Base-by-base conservation (phyloP, 2,329 filamentous ascomycete species). In the Fusarium sp. region DNA sequence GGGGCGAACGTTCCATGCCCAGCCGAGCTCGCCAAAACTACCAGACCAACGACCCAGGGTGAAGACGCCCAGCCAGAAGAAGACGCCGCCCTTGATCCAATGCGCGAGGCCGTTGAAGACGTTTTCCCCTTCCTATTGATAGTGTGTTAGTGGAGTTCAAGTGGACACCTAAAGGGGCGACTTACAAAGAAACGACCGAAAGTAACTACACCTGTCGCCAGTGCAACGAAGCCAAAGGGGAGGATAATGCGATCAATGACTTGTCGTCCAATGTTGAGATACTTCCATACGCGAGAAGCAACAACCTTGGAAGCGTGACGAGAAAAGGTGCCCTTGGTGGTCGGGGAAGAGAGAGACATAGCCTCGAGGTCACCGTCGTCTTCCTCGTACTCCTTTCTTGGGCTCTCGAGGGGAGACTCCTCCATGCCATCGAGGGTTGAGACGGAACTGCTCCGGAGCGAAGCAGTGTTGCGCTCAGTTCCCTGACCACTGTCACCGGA, bases 1-100 rank as follows among this genome's bases (percentile, higher is more conserved):
- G 4, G 93, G 93, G 64, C 91, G 91, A 64, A 94, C 80, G 75
- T 98, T 98, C 95, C 95, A 97, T 0, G 93, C 93, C 95, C 95
- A 98, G 70, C 95, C 95, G 61, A 95, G 86, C 65, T 97, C 92
- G 62, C 91, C 90, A 77, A 97, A 98, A 77, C 91, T 92, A 25
- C 95, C 95, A 76, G 93, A 89, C 91, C 93, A 97, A 61, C 95
- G 90, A 29, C 93, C 93, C 4, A 98, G 84, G 0, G 93, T 97
- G 65, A 97, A 81, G 18, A 97, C 81, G 8, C 95, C 95, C 68
- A 96, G 92, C 90, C 93, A 96, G 81, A 97, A 93, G 83, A 98
- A 98, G 59, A 98, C 91, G 4, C 92, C 92, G 49, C 95, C 95
- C 78, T 98, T 98, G 78, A 97, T 89, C 82, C 93, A 97, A 77